Conservation (phyloP, 2,329 filamentous ascomycete genomes). For the Reticulascus tulasneorum region DNA sequence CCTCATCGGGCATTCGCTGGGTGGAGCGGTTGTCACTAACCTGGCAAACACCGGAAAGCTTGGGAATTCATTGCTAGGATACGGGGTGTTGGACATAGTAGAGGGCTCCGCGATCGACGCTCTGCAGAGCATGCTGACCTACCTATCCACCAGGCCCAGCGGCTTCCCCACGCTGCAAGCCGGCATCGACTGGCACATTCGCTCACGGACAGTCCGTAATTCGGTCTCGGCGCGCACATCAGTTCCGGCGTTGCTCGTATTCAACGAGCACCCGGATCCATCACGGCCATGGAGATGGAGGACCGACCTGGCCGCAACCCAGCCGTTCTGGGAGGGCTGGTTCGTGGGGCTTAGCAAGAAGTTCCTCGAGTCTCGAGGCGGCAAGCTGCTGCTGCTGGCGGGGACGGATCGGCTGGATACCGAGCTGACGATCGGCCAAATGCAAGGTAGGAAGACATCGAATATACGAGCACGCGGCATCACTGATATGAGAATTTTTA, state of each 20-base stretch:
- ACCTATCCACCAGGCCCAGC: conserved; percentile 75
- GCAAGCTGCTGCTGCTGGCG: conserved; percentile 80
- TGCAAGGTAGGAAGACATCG: conserved; percentile 69
- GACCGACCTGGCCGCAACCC: conserved; percentile 77
- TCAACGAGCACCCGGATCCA: conserved; percentile 31
- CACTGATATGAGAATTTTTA: conserved; percentile 18
- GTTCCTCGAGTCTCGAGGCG: conserved; percentile 76
- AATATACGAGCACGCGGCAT: too few relatives aligned
- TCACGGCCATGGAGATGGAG: conserved; percentile 71
- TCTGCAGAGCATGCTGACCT: conserved; percentile 88
- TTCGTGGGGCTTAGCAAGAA: conserved; percentile 84
- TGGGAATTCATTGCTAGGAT: conserved; percentile 70
- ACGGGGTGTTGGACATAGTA: conserved; percentile 89
- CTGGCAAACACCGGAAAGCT: conserved; percentile 66
- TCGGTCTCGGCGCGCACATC: conserved; percentile 78
- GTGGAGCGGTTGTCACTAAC: conserved; percentile 86
- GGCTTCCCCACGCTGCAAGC: conserved; percentile 74
- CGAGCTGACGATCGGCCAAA: conserved; percentile 91
- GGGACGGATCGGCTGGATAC: conserved; percentile 89
- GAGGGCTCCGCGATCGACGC: conserved; percentile 96
- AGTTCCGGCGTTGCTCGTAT: conserved; percentile 72
- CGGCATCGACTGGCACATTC: conserved; percentile 90
- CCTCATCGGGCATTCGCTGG: conserved; percentile 87
- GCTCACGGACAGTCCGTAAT: conserved; percentile 83
- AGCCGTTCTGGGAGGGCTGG: conserved; percentile 93